Evolutionary conservation across 148 eudicot genomes (phyloP), one percentile per base, ranked within the genome.

Genomic region (Heliosperma pusillum): DNA sequence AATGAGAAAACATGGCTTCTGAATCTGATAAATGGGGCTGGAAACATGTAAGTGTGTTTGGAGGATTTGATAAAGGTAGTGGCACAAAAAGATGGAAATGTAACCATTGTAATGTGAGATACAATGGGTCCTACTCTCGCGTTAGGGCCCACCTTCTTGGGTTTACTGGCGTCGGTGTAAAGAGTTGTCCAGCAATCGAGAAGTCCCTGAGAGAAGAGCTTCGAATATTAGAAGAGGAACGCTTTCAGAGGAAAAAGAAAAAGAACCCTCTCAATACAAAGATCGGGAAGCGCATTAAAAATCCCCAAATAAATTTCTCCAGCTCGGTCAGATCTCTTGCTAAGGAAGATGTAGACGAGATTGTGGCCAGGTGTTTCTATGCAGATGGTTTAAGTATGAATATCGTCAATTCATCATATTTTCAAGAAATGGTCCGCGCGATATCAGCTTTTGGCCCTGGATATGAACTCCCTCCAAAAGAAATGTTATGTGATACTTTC

Each of bases 21-120:
- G 89, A 86, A 79, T 76, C 82, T 75, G 86, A 86, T 79, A 81
- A 83, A 78, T 86, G 88, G 88, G 88, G 88, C 7, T 83, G 86
- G 86, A 81, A 79, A 68, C 86, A 81, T 79, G 88, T 86, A 17
- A 83, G 80, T 25, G 84, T 86, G 42, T 77, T 81, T 64, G 86
- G 86, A 45, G 88, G 83, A 76, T 86, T 86, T 71, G 86, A 79
- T 27, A 86, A 79, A 80, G 86, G 88, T 22, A 83, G 86, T 70
- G 88, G 88, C 53, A 86, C 88, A 56, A 86, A 86, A 75, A 78
- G 79, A 76, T 86, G 88, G 86, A 83, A 83, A 72, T 86, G 88
- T 78, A 86, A 83, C 45, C 83, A 86, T 55, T 85, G 88, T 71
- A 77, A 76, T 79, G 68, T 60, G 55, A 81, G 81, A 81, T 83